phyloP scores from a whole-genome alignment of 768 basidiomycete species.

The Lactarius deliciosus region DNA sequence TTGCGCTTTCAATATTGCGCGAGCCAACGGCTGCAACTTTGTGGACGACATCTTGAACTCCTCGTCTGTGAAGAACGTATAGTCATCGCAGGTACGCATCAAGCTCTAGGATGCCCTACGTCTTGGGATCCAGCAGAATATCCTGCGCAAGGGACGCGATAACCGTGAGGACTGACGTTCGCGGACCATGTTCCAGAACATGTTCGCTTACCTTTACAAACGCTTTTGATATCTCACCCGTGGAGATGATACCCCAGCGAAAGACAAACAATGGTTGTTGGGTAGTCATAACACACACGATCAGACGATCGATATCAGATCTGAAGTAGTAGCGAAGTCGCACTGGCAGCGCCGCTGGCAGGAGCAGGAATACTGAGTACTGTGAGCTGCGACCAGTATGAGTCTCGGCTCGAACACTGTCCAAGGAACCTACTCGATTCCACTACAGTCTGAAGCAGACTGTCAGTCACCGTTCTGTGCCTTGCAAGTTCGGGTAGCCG shows the following conservation, averaged over 20 bases:
- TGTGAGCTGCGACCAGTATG: too few relatives aligned
- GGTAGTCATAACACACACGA: slow-evolving; percentile 25
- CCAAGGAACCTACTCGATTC: too few relatives aligned
- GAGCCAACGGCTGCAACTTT: slow-evolving; percentile 77
- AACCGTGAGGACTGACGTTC: not conserved
- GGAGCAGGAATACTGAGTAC: too few relatives aligned
- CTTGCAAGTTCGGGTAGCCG: too few relatives aligned
- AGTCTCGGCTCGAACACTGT: too few relatives aligned
- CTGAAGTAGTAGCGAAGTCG: too few relatives aligned
- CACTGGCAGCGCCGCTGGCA: too few relatives aligned
- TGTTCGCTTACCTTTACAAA: slow-evolving; percentile 59
- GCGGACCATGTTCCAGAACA: not conserved
- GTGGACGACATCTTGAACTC: slow-evolving; percentile 63
- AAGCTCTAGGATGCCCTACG: slow-evolving; percentile 42
- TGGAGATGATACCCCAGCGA: slow-evolving; percentile 88
- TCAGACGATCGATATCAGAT: not conserved
- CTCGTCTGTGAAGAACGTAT: slow-evolving; percentile 47
- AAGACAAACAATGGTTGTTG: slow-evolving; percentile 43
- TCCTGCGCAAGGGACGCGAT: slow-evolving; percentile 48
- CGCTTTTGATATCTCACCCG: slow-evolving; percentile 64
- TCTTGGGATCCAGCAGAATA: slow-evolving; percentile 69
- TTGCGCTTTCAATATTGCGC: slow-evolving; percentile 64
- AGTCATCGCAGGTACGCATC: slow-evolving; percentile 4
- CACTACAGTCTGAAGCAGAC: too few relatives aligned
- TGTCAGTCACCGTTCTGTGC: too few relatives aligned